Evolutionary conservation across 2,329 filamentous ascomycete genomes (phyloP), one percentile per base, ranked within the genome.

Genomic region (Pezicula radicicola): DNA sequence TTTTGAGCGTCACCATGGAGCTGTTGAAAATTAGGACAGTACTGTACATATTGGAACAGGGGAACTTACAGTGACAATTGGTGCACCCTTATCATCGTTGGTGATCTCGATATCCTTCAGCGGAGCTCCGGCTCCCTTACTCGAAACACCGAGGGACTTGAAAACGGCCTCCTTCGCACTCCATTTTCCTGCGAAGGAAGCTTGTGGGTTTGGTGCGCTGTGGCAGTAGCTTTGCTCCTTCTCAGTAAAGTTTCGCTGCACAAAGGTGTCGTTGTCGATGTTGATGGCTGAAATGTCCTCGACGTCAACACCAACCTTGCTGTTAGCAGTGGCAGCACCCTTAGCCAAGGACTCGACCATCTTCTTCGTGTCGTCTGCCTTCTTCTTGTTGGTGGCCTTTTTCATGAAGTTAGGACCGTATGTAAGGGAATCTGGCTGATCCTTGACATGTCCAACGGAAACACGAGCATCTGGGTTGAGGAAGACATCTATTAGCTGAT

Each of bases 111-210:
- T 99, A 40, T 97, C 92, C 77, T 87, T 94, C 72, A 99, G 72
- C 15, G 91, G 80, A 54, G 94, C 93, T 59, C 95, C 94, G 9
- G 88, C 92, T 55, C 94, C 94, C 73, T 89, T 86, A 72, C 92
- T 88, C 62, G 81, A 75, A 12, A 97, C 92, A 60, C 92, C 91
- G 13, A 99, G 79, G 36, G 90, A 91, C 83, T 99, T 99, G 81
- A 99, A 99, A 1, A 99, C 92, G 27, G 94, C 94, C 75, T 99
- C 94, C 77, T 99, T 99, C 35, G 94, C 94, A 64, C 88, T 93
- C 94, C 94, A 99, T 61, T 91, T 85, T 46, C 94, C 94, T 5
- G 93, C 91, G 72, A 97, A 99, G 48, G 91, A 95, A 60, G 92
- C 89, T 67, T 91, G 90, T 1, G 91, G 89, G 66, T 82, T 87